phyloP scores from a whole-genome alignment of 352 stramenopile species.

The Phytophthora colocasiae region DNA sequence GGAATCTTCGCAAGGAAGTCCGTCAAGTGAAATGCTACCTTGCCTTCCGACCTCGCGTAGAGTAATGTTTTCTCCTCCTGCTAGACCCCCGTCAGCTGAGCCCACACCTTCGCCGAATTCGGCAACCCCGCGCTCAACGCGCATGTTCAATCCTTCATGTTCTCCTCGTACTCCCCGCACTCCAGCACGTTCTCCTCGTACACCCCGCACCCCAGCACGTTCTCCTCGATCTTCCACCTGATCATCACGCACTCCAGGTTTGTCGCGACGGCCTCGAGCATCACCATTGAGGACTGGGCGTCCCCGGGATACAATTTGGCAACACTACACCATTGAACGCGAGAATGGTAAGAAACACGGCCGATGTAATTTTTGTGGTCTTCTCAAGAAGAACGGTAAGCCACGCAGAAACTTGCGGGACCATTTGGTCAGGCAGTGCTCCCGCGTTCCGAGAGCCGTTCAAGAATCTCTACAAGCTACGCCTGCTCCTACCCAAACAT shows the following conservation, averaged over 20 bases:
- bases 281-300: neutral
- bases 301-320: neutral
- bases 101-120: neutral
- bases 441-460: conserved; percentile 9
- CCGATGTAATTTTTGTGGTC: conserved; percentile 5
- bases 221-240: too few relatives aligned
- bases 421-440: conserved; percentile 4
- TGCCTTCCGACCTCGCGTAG: neutral
- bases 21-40: neutral
- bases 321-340: conserved; percentile 7
- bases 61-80: conserved; percentile 3
- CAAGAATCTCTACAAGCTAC: conserved; percentile 2
- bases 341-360: conserved; percentile 17
- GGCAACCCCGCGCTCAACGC: neutral
- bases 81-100: too few relatives aligned
- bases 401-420: conserved; percentile 11
- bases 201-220: too few relatives aligned
- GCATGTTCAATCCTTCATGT: neutral
- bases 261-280: neutral
- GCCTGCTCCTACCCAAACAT: neutral
- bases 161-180: neutral
- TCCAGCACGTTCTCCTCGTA: neutral
- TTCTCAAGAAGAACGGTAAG: conserved; percentile 10
- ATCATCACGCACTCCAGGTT: neutral
- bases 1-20: neutral